These are phyloP conservation scores for Debaryomycetaceae sp. DNA, from an alignment of 1,139 yeast genomes.

Conservation along the genomic window DNA sequence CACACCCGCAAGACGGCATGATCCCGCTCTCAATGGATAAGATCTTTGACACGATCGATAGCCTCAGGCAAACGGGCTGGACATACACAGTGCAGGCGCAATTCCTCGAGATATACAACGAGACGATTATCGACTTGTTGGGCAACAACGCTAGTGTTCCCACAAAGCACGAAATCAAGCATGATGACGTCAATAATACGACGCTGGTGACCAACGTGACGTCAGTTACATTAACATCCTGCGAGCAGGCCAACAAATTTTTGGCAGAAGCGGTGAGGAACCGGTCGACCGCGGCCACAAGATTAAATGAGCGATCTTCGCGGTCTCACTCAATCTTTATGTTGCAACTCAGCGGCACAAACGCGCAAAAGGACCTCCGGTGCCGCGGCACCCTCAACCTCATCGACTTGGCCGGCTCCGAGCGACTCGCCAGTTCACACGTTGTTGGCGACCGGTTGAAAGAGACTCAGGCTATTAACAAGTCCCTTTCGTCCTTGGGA, in stretches of 20 bases:
- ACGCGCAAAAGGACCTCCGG: conserved; percentile 44
- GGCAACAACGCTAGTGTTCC: conserved; percentile 16
- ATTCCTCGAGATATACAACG: conserved; percentile 88
- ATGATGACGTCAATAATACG: conserved; percentile 48
- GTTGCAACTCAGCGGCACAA: conserved; percentile 54
- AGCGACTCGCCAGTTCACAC: conserved; percentile 71
- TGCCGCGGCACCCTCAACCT: conserved; percentile 66
- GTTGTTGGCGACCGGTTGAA: conserved; percentile 75
- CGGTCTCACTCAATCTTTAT: conserved; percentile 70
- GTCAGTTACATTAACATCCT: conserved; percentile 42
- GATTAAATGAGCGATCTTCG: conserved; percentile 74
- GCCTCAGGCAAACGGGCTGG: conserved; percentile 60
- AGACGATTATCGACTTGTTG: conserved; percentile 67
- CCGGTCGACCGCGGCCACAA: conserved; percentile 80
- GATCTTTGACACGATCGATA: conserved; percentile 59
- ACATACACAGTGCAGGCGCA: conserved; percentile 63
- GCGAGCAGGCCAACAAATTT: conserved; percentile 47
- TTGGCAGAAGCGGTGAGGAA: conserved; percentile 54
- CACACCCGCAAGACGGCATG: conserved; percentile 67
- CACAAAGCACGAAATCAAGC: conserved; percentile 66
- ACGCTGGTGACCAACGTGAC: conserved; percentile 64
- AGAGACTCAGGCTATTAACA: conserved; percentile 89
- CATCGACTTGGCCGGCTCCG: conserved; percentile 87
- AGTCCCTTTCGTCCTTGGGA: conserved; percentile 82
- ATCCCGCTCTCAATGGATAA: conserved; percentile 74